Conservation (phyloP, 352 stramenopile genomes). For the Peronospora tabacina region DNA sequence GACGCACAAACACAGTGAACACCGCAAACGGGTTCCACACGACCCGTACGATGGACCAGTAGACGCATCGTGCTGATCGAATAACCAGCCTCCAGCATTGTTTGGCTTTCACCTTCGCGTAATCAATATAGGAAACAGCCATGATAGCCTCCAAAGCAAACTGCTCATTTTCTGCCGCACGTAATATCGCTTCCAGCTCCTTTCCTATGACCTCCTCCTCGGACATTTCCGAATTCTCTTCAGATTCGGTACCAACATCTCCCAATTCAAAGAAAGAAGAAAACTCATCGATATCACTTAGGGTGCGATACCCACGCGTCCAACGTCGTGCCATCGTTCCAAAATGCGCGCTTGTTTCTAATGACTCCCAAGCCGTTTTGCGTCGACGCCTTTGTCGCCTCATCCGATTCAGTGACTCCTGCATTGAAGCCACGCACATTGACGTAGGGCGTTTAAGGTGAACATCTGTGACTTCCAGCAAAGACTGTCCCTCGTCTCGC, state of each 20-base stretch:
- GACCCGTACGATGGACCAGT: slow-evolving; percentile 34
- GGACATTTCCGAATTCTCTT: slow-evolving; percentile 11
- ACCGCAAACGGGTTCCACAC: slow-evolving; percentile 71
- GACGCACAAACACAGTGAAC: slow-evolving; percentile 52
- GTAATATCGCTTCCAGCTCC: slow-evolving; percentile 11
- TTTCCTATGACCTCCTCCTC: slow-evolving; percentile 19
- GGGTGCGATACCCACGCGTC: slow-evolving; percentile 55
- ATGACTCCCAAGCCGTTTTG: slow-evolving; percentile 51
- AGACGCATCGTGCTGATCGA: slow-evolving; percentile 17
- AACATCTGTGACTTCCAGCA: slow-evolving; percentile 52
- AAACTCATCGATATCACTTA: slow-evolving; percentile 57
- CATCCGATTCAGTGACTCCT: slow-evolving; percentile 30
- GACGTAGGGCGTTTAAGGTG: slow-evolving; percentile 46
- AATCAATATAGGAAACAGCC: slow-evolving; percentile 13
- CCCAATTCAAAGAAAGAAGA: slow-evolving; percentile 14
- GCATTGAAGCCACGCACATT: slow-evolving; percentile 45
- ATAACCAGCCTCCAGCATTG: slow-evolving; percentile 18
- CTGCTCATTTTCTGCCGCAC: slow-evolving; percentile 18
- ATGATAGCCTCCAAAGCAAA: slow-evolving; percentile 14
- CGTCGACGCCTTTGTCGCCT: slow-evolving; percentile 31
- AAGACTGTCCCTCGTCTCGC: slow-evolving; percentile 35
- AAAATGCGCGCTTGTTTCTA: slow-evolving; percentile 52
- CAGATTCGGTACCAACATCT: slow-evolving; percentile 10
- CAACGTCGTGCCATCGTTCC: slow-evolving; percentile 48
- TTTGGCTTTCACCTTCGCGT: slow-evolving; percentile 18